Evolutionary conservation across 371 early-diverging fungal genomes (phyloP).

Genomic region (Smittium culicis): DNA sequence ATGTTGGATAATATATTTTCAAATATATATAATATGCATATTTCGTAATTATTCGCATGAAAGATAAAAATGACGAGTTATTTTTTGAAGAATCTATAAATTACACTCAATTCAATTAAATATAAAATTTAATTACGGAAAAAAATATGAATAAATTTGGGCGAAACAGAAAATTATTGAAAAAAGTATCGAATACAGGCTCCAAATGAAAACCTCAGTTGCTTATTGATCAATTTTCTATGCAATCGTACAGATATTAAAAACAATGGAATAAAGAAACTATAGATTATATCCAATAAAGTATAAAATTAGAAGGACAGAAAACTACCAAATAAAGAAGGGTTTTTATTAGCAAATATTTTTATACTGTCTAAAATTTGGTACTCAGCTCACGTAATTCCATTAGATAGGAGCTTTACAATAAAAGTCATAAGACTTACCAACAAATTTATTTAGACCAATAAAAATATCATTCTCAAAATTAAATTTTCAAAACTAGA

Average conservation of each 20-base stretch:
- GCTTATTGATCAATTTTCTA: not conserved
- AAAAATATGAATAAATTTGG: too few species aligned
- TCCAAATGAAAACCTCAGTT: not conserved
- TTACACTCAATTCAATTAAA: too few species aligned
- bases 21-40: slow-evolving; percentile 11
- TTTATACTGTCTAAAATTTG: not conserved
- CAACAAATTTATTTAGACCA: not conserved
- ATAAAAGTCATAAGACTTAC: not conserved
- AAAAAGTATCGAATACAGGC: not conserved
- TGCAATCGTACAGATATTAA: not conserved
- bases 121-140: too few species aligned
- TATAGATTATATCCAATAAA: not conserved
- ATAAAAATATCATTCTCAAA: not conserved
- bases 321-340: not conserved
- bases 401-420: not conserved
- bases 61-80: not conserved
- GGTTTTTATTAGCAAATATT: not conserved
- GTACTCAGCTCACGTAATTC: not conserved
- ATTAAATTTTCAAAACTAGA: not conserved
- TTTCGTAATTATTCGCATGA: slow-evolving; percentile 6
- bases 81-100: not conserved
- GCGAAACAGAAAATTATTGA: not conserved
- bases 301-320: not conserved
- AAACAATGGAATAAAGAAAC: not conserved
- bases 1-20: not conserved